Percentiles rank a stretch among this genome's conserved stretches.
phyloP scores from a whole-genome alignment of 305 asterid genomes.

The Solanum aculeatissimum region DNA sequence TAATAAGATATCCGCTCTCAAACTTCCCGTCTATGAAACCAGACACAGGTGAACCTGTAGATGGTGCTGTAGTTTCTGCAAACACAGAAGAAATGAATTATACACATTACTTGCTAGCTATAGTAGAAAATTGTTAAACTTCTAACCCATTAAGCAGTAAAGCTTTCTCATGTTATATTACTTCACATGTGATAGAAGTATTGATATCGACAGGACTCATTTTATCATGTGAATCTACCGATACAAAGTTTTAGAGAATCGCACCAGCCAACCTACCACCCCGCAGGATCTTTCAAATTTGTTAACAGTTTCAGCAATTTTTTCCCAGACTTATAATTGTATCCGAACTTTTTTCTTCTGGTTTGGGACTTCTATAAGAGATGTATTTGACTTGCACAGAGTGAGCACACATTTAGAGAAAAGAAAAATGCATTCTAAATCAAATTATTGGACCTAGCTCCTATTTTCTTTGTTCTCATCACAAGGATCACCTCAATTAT shows the following conservation, averaged over 20 bases:
- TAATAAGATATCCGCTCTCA: constrained; percentile 76
- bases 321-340: not conserved
- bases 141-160: not conserved
- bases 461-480: not conserved
- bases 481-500: not conserved
- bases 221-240: not conserved
- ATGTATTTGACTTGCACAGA: not conserved
- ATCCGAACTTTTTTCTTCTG: not conserved
- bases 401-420: not conserved
- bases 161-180: not conserved
- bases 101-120: not conserved
- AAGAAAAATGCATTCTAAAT: not conserved
- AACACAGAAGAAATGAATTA: not conserved
- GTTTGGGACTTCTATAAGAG: not conserved
- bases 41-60: constrained; percentile 33
- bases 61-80: constrained; percentile 19
- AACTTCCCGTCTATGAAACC: constrained; percentile 90
- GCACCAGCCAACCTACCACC: not conserved
- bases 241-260: not conserved
- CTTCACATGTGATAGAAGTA: not conserved
- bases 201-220: not conserved
- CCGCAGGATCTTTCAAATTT: not conserved
- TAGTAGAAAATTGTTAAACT: not conserved
- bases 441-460: not conserved
- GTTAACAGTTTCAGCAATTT: not conserved